These are phyloP conservation scores for Phalaenopsis hybrid DNA, from an alignment of 116 monocot genomes.

Conservation along the genomic window DNA sequence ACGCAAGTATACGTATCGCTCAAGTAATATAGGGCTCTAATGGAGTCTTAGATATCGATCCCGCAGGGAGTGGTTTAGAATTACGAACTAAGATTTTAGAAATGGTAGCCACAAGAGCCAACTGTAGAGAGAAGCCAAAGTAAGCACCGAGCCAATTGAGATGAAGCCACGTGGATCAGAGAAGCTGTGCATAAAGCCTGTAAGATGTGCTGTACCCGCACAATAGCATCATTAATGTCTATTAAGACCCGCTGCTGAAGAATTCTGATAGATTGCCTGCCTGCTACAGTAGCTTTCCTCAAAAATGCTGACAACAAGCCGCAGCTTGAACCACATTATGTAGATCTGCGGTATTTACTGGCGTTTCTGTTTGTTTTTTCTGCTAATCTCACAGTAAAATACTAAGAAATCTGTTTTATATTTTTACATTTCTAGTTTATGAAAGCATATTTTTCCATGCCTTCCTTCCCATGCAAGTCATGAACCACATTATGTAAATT, in stretches of 20 bases:
- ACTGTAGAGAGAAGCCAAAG: background rate
- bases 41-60: too few species aligned
- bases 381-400: background rate
- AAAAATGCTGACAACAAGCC: background rate
- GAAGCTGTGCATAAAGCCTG: background rate
- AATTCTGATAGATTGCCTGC: background rate
- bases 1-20: too few species aligned
- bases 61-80: too few species aligned
- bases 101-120: background rate
- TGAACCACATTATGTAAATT: background rate
- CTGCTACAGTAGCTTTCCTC: background rate
- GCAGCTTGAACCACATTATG: background rate
- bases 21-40: too few species aligned
- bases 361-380: background rate
- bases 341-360: background rate
- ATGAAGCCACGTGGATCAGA: too few species aligned
- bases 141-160: too few species aligned
- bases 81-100: background rate
- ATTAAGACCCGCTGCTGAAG: background rate
- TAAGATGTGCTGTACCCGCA: background rate
- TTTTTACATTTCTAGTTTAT: too few species aligned
- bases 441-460: too few species aligned
- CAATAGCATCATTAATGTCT: background rate
- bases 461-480: too few species aligned
- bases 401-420: background rate